Base-by-base conservation (phyloP, 2,329 filamentous ascomycete genomes). In the Thelonectria rubi region DNA sequence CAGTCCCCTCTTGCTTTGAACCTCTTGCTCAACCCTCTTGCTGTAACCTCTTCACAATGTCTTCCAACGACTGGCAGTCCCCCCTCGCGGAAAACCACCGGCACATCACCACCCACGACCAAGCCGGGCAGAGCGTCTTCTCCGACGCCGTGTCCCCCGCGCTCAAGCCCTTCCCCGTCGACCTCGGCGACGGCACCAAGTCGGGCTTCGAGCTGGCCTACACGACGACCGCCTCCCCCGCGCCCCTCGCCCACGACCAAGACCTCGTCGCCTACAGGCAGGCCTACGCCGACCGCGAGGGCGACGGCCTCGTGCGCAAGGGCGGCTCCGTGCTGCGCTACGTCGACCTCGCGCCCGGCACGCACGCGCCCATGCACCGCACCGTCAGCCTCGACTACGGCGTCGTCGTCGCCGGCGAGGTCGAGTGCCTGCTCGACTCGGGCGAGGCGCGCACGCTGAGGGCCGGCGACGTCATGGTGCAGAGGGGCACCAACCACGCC, bases 401-500 rank as follows among this genome's bases (percentile, higher is more conserved):
- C 17, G 53, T 62, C 4, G 18, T 62, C 1, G 45, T 64, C 11
- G 50, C 39, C 11, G 59, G 62, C 3, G 60, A 64, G 26, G 46
- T 58, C 21, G 60, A 52, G 2, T 64, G 58, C 30, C 11, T 62
- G 3, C n/a, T 62, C 20, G 62, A 64, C 14, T 59, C 59, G 1
- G 58, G 62, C 2, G 58, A 62, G 15, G 47, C 21, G 3, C 51
- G 59, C 11, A 32, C 40, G 3, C 34, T 62, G 5, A 21, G 32
- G 12, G 45, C 55, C 0, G 62, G 59, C 1, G 59, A 63, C 12
- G 2, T 64, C 15, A 45, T 62, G 17, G 50, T 64, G 1, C 51
- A 64, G 49, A 45, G 62, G 20, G 62, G 58, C 5, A 64, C 59
- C 5, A 64, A 58, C 17, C 62, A 64, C 8, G 48, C 58, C 10